Conservation (phyloP, 1,284 basidiomycete genomes). For the Fomitopsis palustris region DNA sequence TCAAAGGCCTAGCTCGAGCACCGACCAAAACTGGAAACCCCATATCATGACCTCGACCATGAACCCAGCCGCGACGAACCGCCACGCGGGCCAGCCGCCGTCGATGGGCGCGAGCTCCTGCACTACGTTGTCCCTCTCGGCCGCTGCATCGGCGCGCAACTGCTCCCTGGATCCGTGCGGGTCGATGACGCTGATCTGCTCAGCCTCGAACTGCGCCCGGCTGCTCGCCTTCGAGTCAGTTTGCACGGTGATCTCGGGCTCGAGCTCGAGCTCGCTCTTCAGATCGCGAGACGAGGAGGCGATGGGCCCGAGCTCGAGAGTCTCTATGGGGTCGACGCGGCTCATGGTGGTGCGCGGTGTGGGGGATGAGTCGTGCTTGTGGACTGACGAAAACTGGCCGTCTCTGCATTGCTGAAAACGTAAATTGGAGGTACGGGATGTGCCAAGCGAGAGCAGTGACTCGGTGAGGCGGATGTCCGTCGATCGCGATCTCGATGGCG, state of each 20-base stretch:
- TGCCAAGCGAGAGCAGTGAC: too few species aligned
- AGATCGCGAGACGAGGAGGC: too few species aligned
- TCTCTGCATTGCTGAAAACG: too few species aligned
- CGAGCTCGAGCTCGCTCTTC: too few species aligned
- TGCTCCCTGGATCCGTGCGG: neutral
- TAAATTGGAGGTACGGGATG: too few species aligned
- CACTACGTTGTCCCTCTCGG: slow-evolving; percentile 7
- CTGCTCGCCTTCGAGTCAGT: neutral
- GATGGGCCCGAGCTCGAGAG: neutral
- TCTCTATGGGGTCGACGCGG: neutral
- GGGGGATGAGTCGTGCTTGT: neutral
- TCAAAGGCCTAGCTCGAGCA: neutral
- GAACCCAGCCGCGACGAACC: slow-evolving; percentile 19
- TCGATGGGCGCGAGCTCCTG: slow-evolving; percentile 23
- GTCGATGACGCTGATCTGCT: neutral
- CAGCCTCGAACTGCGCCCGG: neutral
- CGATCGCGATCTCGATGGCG: too few species aligned
- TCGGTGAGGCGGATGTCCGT: too few species aligned
- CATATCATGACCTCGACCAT: slow-evolving; percentile 22
- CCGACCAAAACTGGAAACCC: slow-evolving; percentile 23
- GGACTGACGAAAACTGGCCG: too few species aligned
- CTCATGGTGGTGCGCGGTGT: neutral
- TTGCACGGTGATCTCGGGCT: too few species aligned
- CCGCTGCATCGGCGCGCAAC: neutral
- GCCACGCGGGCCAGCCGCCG: slow-evolving; percentile 20